These are phyloP conservation scores for Beauveria brongniartii DNA, from an alignment of 2,329 filamentous ascomycete species.

Conservation along the genomic window DNA sequence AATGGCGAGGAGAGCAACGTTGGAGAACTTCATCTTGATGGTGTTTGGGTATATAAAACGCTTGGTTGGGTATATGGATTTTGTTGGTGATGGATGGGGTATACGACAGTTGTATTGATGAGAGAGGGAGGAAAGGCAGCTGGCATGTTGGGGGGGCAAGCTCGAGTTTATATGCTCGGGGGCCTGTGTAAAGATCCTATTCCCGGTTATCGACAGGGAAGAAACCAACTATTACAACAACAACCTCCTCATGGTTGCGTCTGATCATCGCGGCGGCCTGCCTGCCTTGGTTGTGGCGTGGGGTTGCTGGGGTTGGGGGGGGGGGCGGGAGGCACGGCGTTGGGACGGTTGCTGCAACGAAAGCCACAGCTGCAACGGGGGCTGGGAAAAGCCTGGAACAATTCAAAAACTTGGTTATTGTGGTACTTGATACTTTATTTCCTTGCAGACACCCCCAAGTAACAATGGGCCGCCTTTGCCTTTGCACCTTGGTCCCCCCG, in stretches of 20 bases:
- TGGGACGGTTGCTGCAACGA: too few relatives aligned
- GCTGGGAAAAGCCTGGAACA: too few relatives aligned
- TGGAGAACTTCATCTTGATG: constrained; percentile 31
- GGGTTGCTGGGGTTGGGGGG: too few relatives aligned
- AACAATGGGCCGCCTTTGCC: too few relatives aligned
- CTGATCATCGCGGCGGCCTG: too few relatives aligned
- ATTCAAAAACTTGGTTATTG: too few relatives aligned
- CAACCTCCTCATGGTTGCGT: background rate
- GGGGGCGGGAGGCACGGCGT: too few relatives aligned
- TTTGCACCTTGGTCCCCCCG: too few relatives aligned
- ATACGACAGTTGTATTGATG: background rate
- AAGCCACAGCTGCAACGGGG: too few relatives aligned
- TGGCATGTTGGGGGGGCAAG: background rate
- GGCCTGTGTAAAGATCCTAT: background rate
- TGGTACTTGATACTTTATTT: too few relatives aligned
- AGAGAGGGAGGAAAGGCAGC: background rate
- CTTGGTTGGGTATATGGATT: background rate
- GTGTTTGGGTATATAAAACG: constrained; percentile 8
- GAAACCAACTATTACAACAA: background rate
- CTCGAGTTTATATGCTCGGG: constrained; percentile 6
- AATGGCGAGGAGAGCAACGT: constrained; percentile 23
- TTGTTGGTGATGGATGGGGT: background rate
- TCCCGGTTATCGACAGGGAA: background rate
- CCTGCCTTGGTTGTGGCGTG: too few relatives aligned
- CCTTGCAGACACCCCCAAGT: too few relatives aligned